Evolutionary conservation across 768 basidiomycete species (phyloP), one percentile per base, ranked within the genome.

Genomic region (Suillus placidus): DNA sequence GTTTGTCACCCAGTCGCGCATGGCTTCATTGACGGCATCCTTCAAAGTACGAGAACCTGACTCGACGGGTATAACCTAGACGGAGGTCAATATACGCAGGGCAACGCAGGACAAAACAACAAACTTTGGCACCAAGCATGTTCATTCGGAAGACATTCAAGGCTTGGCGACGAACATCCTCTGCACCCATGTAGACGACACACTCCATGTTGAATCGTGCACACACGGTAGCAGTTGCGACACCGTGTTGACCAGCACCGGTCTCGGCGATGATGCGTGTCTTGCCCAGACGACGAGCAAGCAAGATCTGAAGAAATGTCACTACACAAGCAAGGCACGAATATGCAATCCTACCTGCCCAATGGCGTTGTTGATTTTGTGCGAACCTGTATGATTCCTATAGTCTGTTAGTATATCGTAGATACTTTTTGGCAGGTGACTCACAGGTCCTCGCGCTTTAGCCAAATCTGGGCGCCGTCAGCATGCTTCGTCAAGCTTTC

Each of bases 351-450:
- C 40, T 71, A 88, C 91, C 84, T 97, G 96, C 42, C 97, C 97
- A 66, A 99, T 91, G 30, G 97, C 97, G 76, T 99, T 99, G 80
- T 99, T 99, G 74, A 99, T 99, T 79, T 99, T 99, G 79, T 99
- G 97, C 12, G 96, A 98, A 18, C 97, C 97, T 0, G 97, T 99
- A 75, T 99, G 97, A 76, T 99, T 99, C 66, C 92, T 94, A 65
- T 40, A 60, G 16, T 51, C n/a, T 23, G 8, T 23, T 49, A 78
- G 55, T 32, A 7, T 63, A 54, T 30, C 10, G 34, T 6, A 51
- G 16, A 35, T 23, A 26, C 34, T 57, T 16, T 26, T 54, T 23
- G 26, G 60, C 26, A 62, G 47, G 66, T 58, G 30, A 76, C 90
- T 68, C 68, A 91, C 91, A 97, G 73, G 71, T 97, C 95, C 79